Conservation (phyloP, 306 rosid genomes). For the Trifolium fragiferum region DNA sequence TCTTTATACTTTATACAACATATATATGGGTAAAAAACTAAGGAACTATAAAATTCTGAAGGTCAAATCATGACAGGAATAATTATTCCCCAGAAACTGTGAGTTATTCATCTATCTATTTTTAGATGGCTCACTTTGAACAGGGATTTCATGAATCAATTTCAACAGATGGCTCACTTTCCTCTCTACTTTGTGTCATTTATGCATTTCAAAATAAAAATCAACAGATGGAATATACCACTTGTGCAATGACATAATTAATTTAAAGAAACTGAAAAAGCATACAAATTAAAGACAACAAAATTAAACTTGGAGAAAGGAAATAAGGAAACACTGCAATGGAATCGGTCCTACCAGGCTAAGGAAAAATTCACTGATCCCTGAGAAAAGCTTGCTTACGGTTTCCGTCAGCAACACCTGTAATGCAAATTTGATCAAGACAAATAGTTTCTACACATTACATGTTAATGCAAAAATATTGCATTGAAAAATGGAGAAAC, state of each 20-base stretch:
- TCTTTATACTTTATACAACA: not conserved
- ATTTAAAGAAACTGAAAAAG: slow-evolving; percentile 20
- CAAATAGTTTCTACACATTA: slow-evolving; percentile 28
- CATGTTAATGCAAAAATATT: not conserved
- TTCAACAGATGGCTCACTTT: not conserved
- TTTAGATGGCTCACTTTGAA: not conserved
- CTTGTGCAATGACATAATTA: slow-evolving; percentile 11
- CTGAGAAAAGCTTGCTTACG: slow-evolving; percentile 68
- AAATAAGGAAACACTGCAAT: slow-evolving; percentile 24
- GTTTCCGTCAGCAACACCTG: slow-evolving; percentile 77
- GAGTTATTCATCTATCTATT: not conserved
- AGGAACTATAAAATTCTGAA: not conserved
- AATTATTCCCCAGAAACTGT: not conserved
- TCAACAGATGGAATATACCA: not conserved
- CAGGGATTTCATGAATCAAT: not conserved
- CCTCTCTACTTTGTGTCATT: not conserved
- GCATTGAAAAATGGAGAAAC: not conserved
- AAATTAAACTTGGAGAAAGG: slow-evolving; percentile 11
- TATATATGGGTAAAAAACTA: not conserved
- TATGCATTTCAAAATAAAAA: not conserved
- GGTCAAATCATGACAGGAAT: not conserved
- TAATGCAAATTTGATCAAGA: slow-evolving; percentile 37
- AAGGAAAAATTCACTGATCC: slow-evolving; percentile 72
- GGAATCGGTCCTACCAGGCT: slow-evolving; percentile 66
- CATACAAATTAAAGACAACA: slow-evolving; percentile 18